These are phyloP conservation scores for Globisporangium paroecandrum DNA, from an alignment of 352 stramenopile genomes.

Conservation along the genomic window DNA sequence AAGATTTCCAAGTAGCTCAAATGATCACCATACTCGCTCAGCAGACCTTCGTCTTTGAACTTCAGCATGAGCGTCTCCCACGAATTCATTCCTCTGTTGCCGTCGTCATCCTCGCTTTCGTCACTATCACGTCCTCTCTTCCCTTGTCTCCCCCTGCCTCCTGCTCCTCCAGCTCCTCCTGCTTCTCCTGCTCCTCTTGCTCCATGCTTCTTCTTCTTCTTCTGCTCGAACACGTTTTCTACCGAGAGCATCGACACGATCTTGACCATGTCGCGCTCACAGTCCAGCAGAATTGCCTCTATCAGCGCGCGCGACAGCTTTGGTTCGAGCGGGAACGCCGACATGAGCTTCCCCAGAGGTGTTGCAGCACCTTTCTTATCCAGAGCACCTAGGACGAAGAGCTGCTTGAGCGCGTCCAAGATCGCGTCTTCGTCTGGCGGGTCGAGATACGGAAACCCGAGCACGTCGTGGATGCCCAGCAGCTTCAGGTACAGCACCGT, in stretches of 20 bases:
- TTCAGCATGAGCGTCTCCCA: slow-evolving; percentile 42
- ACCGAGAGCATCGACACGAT: slow-evolving; percentile 85
- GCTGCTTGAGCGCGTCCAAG: slow-evolving; percentile 71
- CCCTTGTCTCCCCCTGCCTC: not conserved
- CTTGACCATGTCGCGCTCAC: slow-evolving; percentile 55
- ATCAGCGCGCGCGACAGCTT: slow-evolving; percentile 63
- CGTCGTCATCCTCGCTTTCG: slow-evolving; percentile 23
- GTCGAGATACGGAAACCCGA: slow-evolving; percentile 70
- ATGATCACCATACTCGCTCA: slow-evolving; percentile 56
- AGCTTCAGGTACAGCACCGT: slow-evolving; percentile 92
- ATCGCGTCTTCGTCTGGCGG: slow-evolving; percentile 64
- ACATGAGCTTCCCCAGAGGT: slow-evolving; percentile 70
- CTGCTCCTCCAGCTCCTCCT: not conserved
- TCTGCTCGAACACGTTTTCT: slow-evolving; percentile 68
- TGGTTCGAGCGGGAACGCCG: slow-evolving; percentile 80
- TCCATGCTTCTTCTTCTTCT: slow-evolving; percentile 9
- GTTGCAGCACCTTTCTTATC: slow-evolving; percentile 52
- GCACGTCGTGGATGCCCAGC: slow-evolving; percentile 66
- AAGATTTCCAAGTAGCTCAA: slow-evolving; percentile 50
- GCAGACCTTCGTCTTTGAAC: slow-evolving; percentile 37
- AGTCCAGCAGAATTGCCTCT: slow-evolving; percentile 53
- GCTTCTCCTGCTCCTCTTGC: not conserved
- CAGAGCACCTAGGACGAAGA: slow-evolving; percentile 66
- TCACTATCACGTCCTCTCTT: slow-evolving; percentile 2
- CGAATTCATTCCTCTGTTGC: slow-evolving; percentile 4